Percentiles rank a stretch among this genome's conserved stretches.
phyloP scores from a whole-genome alignment of 768 basidiomycete genomes.

The Lentinula boryana region DNA sequence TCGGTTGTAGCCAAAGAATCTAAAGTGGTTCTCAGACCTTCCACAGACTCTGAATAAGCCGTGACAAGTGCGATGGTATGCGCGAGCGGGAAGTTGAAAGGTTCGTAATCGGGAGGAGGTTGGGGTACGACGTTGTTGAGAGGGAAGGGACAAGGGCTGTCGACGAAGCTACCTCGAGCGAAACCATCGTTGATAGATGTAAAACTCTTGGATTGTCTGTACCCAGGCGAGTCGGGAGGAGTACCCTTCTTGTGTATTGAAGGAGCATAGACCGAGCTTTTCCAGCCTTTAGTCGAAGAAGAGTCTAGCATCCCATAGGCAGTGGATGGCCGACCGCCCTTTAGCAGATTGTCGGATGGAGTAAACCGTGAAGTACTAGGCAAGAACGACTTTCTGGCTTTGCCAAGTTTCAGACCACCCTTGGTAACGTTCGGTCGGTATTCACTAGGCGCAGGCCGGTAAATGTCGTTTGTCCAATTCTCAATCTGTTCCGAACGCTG shows the following conservation, averaged over 20 bases:
- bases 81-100: conserved; percentile 91
- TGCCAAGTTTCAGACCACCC: conserved; percentile 49
- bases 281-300: conserved; percentile 38
- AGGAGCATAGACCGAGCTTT: conserved; percentile 40
- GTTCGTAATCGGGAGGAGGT: conserved; percentile 85
- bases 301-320: conserved; percentile 65
- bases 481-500: conserved; percentile 88
- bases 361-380: conserved; percentile 73
- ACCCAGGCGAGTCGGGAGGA: conserved; percentile 67
- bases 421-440: conserved; percentile 87
- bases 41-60: conserved; percentile 95
- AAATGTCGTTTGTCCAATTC: conserved; percentile 94
- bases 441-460: conserved; percentile 84
- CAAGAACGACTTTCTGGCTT: conserved; percentile 51
- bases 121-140: conserved; percentile 87
- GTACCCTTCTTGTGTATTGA: conserved; percentile 51
- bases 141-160: conserved; percentile 89
- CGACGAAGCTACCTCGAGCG: conserved; percentile 42
- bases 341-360: conserved; percentile 56
- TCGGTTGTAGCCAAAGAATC: conserved; percentile 98
- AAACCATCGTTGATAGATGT: conserved; percentile 62
- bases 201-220: conserved; percentile 75
- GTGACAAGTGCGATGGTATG: conserved; percentile 97
- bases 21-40: conserved; percentile 95
- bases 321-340: conserved; percentile 51